Base-by-base conservation (phyloP, 1,139 yeast genomes). In the Kodamaea sp. region DNA sequence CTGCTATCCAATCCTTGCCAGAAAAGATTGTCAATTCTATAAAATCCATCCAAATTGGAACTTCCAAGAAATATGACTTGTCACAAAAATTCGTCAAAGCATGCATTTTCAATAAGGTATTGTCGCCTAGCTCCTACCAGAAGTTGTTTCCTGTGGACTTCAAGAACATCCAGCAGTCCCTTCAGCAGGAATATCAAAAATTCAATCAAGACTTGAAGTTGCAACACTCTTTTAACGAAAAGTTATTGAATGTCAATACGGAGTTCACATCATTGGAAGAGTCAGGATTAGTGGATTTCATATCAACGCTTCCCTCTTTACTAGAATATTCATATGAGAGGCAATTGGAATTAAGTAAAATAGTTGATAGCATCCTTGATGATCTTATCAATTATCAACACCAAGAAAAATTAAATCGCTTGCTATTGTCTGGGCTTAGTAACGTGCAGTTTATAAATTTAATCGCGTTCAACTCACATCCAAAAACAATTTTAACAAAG, bases 251-350 rank as follows among this genome's bases (percentile, higher is more conserved):
- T 27, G 60, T 75, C 15, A 73, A 76, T 33, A 59, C 76, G 11
- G 86, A 79, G 44, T 73, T 79, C 37, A 74, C 76, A 2, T 66
- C 79, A 1, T 51, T 80, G 15, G 76, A 70, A 38, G 80, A 76
- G 35, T 70, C 77, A 3, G 72, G 75, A 1, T 51, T 78, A 22
- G 47, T 72, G 16, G 76, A 71, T 31, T 66, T 69, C 31, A 39
- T 53, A 15, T 44, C 40, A 15, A 35, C 38, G 8, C 43, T 54
- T n/a, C 46, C 48, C 1, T 47, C 50, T 15, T 55, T 65, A 32
- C 63, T 73, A 22, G 62, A 59, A 29, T 60, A 65, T 44, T 70
- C 76, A 41, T 66, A 68, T 24, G 46, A 64, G 0, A 66, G 67
- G 32, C 61, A 56, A 35, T 25, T 22, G 11, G 77, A 73, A 32